Conservation (phyloP, 2,329 filamentous ascomycete species). For the Cladosporium colombiae region DNA sequence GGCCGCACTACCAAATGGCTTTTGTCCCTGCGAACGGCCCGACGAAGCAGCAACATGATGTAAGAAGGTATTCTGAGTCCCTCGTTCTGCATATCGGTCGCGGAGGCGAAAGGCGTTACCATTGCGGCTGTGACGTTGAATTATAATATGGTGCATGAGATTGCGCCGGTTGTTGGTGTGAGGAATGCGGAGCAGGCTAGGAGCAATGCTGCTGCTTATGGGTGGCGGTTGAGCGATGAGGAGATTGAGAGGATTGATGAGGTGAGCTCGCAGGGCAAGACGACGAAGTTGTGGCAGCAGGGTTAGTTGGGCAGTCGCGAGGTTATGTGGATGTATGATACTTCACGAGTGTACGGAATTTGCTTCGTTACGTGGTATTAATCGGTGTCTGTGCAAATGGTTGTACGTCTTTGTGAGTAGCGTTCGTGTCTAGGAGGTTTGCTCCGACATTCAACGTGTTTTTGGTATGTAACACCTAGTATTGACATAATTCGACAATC, state of each 20-base stretch:
- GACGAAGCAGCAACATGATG: not conserved
- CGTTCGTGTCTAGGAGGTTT: not conserved
- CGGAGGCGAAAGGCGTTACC: constrained; percentile 37
- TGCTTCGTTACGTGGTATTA: not conserved
- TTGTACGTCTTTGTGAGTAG: not conserved
- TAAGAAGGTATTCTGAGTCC: not conserved
- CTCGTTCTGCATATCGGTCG: constrained; percentile 26
- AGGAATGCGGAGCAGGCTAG: constrained; percentile 45
- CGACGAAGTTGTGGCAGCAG: constrained; percentile 46
- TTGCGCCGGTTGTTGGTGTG: constrained; percentile 46
- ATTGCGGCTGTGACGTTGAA: constrained; percentile 47
- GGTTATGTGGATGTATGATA: not conserved
- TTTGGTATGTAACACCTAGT: no score
- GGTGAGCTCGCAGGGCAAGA: constrained; percentile 44
- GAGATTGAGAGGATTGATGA: constrained; percentile 46
- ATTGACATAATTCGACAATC: not conserved
- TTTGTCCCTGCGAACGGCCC: not conserved
- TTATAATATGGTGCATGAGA: constrained; percentile 44
- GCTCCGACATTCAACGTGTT: not conserved
- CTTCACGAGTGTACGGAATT: not conserved
- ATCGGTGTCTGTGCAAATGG: not conserved
- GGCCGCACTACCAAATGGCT: not conserved
- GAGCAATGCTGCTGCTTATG: constrained; percentile 43
- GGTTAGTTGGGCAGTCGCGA: constrained; percentile 25
- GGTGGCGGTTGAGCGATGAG: constrained; percentile 45